Conservation (phyloP, 306 rosid genomes). For the Cercis canadensis region DNA sequence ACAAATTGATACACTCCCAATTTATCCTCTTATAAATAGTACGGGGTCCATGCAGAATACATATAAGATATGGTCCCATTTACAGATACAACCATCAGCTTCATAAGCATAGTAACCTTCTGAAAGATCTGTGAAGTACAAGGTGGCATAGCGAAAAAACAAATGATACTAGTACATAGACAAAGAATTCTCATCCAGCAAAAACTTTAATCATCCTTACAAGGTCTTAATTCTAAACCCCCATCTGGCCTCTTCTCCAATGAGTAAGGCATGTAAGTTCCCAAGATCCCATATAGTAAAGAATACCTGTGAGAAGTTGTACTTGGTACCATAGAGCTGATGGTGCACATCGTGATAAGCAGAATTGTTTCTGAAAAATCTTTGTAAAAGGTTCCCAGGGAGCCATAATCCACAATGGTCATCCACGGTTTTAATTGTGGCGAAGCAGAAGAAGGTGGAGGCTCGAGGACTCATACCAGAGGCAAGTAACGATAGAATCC, state of each 20-base stretch:
- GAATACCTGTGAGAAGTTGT: conserved; percentile 94
- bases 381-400: conserved; percentile 86
- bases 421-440: conserved; percentile 93
- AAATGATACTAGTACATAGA: conserved; percentile 60
- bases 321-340: conserved; percentile 93
- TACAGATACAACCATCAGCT: too few species aligned
- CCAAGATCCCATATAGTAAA: conserved; percentile 93
- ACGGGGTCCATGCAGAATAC: too few species aligned
- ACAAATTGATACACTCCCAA: too few species aligned
- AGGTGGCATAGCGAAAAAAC: too few species aligned
- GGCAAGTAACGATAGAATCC: conserved; percentile 73
- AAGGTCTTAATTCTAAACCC: conserved; percentile 81
- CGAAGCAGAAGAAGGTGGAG: conserved; percentile 95
- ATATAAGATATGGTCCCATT: too few species aligned
- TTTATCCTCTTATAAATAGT: too few species aligned
- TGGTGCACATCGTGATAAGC: conserved; percentile 97
- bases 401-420: conserved; percentile 96
- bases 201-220: conserved; percentile 65
- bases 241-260: conserved; percentile 82
- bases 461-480: conserved; percentile 92
- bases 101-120: too few species aligned
- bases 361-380: conserved; percentile 74
- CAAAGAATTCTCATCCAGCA: conserved; percentile 44
- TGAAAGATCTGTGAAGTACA: too few species aligned
- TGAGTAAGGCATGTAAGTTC: conserved; percentile 91